A percentile compares a stretch with the other conserved stretches of the same genome.
Conservation (phyloP, 768 basidiomycete species). For the Boletus sensibilis region DNA sequence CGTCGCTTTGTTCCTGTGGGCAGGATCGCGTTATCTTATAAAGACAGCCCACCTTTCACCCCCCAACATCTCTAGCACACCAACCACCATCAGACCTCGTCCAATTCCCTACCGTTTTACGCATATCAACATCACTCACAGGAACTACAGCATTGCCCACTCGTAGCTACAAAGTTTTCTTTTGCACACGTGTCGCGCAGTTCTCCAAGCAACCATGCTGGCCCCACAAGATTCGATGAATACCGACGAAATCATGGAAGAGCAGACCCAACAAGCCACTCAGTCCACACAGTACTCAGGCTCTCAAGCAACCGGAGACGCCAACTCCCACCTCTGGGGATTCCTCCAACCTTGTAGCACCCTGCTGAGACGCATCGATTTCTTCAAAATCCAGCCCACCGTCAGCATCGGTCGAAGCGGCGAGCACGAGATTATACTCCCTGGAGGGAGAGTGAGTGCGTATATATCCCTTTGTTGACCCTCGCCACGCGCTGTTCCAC, state of each 20-base stretch:
- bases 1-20: slow-evolving; percentile 21
- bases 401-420: slow-evolving; percentile 57
- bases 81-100: background rate
- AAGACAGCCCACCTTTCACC: slow-evolving; percentile 6
- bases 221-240: slow-evolving; percentile 22
- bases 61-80: background rate
- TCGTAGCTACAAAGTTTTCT: background rate
- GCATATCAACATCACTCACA: background rate
- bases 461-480: slow-evolving; percentile 13
- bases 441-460: slow-evolving; percentile 74
- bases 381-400: slow-evolving; percentile 50
- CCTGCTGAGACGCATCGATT: slow-evolving; percentile 54
- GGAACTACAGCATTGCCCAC: background rate
- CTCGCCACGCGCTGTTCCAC: slow-evolving; percentile 12
- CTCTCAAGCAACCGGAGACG: slow-evolving; percentile 26
- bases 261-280: slow-evolving; percentile 41
- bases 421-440: slow-evolving; percentile 55
- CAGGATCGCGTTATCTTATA: slow-evolving; percentile 21
- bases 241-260: slow-evolving; percentile 30
- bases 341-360: slow-evolving; percentile 64
- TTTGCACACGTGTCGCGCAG: background rate
- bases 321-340: slow-evolving; percentile 57
- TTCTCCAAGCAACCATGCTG: slow-evolving; percentile 15
- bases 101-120: background rate
- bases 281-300: slow-evolving; percentile 38